phyloP scores from a whole-genome alignment of 2,329 filamentous ascomycete genomes.

The Verticillium alfalfae region DNA sequence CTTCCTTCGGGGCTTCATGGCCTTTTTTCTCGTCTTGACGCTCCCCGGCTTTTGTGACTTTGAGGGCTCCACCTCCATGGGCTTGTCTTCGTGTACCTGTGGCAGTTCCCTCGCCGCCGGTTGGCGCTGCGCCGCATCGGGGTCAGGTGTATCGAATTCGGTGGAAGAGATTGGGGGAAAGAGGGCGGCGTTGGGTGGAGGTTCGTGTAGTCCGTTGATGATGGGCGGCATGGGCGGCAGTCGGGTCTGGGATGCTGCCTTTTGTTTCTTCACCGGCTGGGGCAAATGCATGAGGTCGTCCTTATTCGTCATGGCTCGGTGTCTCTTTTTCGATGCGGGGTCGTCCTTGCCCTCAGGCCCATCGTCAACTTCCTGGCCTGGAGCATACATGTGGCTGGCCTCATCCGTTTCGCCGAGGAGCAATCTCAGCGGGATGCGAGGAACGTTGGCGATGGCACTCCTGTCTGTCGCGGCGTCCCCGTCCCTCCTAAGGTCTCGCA shows the following conservation, averaged over 20 bases:
- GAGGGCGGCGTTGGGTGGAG: conserved; percentile 54
- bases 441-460: conserved; percentile 1
- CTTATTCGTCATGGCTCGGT: conserved; percentile 39
- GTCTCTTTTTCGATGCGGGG: conserved; percentile 48
- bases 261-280: conserved; percentile 60
- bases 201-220: conserved; percentile 59
- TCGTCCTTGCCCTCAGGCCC: conserved; percentile 37
- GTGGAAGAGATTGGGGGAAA: conserved; percentile 58
- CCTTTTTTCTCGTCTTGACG: conserved; percentile 44
- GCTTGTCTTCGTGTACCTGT: conserved; percentile 9
- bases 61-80: conserved; percentile 19
- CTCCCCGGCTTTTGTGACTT: conserved; percentile 11
- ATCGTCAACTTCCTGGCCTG: conserved; percentile 25
- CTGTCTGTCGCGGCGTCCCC: conserved; percentile 3
- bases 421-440: conserved; percentile 27
- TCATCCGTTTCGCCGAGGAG: conserved; percentile 28
- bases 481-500: conserved; percentile 6
- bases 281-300: conserved; percentile 61
- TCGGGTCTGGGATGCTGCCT: conserved; percentile 45
- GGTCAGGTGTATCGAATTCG: conserved; percentile 40
- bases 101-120: conserved; percentile 1
- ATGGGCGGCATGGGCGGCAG: conserved; percentile 53
- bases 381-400: neutral
- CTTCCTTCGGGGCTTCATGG: conserved; percentile 53
- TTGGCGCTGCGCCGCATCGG: conserved; percentile 31